Evolutionary conservation across 225 moss, liverwort and hornwort genomes (phyloP).

Genomic region (Takakia lepidozioides): DNA sequence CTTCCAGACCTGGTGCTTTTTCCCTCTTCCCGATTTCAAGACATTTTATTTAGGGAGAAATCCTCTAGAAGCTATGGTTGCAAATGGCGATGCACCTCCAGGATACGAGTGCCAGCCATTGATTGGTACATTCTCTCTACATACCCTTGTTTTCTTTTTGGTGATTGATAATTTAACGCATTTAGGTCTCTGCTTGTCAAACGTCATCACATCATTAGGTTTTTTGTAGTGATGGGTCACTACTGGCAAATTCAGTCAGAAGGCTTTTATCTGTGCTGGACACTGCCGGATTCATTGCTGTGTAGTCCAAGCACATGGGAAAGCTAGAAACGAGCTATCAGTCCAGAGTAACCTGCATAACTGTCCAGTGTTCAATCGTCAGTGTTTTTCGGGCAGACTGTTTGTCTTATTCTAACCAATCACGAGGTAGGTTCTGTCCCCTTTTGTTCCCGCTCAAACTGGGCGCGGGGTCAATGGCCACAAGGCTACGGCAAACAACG

Average conservation of each 20-base stretch:
- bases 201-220: neutral
- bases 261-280: too few species aligned
- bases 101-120: constrained; percentile 59
- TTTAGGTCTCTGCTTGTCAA: neutral
- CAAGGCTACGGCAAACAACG: too few species aligned
- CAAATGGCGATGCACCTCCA: constrained; percentile 27
- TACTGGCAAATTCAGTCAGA: too few species aligned
- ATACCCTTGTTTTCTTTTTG: neutral
- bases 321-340: neutral
- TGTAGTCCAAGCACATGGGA: too few species aligned
- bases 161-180: neutral
- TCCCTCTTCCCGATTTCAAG: too few species aligned
- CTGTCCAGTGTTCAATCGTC: neutral
- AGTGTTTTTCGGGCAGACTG: neutral
- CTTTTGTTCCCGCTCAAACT: too few species aligned
- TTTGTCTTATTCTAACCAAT: neutral
- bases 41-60: too few species aligned
- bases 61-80: constrained; percentile 26
- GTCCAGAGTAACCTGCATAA: neutral
- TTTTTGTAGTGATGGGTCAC: too few species aligned
- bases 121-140: constrained; percentile 21
- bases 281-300: too few species aligned
- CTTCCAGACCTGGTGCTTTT: too few species aligned
- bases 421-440: neutral
- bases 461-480: too few species aligned